phyloP scores from a whole-genome alignment of 192 early-diverging fungal genomes.

The Allomyces macrogynus region DNA sequence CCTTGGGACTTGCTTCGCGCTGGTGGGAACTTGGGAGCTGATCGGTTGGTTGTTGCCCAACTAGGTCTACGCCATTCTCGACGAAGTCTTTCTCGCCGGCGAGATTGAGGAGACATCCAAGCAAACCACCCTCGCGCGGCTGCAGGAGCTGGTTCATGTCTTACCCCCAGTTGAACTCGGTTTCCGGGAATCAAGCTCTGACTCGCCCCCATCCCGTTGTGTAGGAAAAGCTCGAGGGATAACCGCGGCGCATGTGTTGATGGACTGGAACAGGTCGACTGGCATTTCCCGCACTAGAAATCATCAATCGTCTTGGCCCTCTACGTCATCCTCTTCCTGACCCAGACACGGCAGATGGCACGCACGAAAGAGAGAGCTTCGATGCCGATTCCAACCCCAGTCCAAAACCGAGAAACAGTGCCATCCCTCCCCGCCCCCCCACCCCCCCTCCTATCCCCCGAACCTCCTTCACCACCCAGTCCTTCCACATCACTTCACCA shows the following conservation, averaged over 20 bases:
- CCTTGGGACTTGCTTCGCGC: too few relatives aligned
- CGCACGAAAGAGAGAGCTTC: too few relatives aligned
- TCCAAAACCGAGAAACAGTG: too few relatives aligned
- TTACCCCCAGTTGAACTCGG: neutral
- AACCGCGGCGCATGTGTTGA: neutral
- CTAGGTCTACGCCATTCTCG: constrained; percentile 83
- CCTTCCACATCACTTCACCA: too few relatives aligned
- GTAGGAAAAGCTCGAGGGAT: neutral
- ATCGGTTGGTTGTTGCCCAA: neutral
- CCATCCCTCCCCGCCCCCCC: too few relatives aligned
- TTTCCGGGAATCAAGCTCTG: neutral
- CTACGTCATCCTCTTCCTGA: too few relatives aligned
- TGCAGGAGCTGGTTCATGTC: constrained; percentile 38
- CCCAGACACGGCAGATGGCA: too few relatives aligned
- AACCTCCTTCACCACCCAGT: too few relatives aligned
- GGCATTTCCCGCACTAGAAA: neutral
- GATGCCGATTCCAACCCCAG: too few relatives aligned
- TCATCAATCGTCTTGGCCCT: too few relatives aligned
- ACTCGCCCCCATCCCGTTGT: neutral
- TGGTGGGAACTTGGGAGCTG: neutral
- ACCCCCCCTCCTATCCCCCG: too few relatives aligned
- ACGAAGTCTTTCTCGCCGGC: constrained; percentile 93
- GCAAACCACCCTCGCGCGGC: constrained; percentile 44
- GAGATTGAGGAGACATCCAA: constrained; percentile 95
- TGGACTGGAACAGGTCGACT: neutral